Evolutionary conservation across 192 early-diverging fungal species (phyloP).

Genomic region (Umbelopsis isabellina): DNA sequence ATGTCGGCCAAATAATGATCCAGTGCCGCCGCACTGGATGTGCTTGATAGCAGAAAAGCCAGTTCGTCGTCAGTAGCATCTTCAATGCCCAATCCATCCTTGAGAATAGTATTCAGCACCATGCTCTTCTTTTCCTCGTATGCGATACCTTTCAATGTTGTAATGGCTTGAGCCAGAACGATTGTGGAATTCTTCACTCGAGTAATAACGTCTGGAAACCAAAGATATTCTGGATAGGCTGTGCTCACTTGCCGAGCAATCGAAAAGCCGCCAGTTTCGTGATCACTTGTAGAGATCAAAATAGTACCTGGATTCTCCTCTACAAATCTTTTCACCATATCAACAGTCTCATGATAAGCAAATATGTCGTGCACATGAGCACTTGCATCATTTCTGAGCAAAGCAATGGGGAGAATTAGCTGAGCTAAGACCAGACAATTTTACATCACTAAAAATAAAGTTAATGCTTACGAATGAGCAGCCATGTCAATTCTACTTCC

Average conservation of each 20-base stretch:
- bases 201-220: slow-evolving; percentile 76
- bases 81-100: slow-evolving; percentile 67
- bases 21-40: slow-evolving; percentile 39
- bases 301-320: slow-evolving; percentile 81
- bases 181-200: slow-evolving; percentile 74
- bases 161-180: slow-evolving; percentile 50
- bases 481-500: slow-evolving; percentile 97
- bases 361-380: slow-evolving; percentile 92
- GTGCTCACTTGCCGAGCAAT: slow-evolving; percentile 72
- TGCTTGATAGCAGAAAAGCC: slow-evolving; percentile 42
- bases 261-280: slow-evolving; percentile 96
- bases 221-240: slow-evolving; percentile 86
- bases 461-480: slow-evolving; percentile 67
- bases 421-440: not conserved
- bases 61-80: slow-evolving; percentile 72
- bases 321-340: slow-evolving; percentile 76
- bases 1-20: slow-evolving; percentile 55
- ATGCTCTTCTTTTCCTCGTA: slow-evolving; percentile 19
- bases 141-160: slow-evolving; percentile 23
- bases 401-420: slow-evolving; percentile 8
- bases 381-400: slow-evolving; percentile 84
- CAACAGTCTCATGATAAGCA: slow-evolving; percentile 82
- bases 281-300: slow-evolving; percentile 91
- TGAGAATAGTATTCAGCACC: slow-evolving; percentile 60
- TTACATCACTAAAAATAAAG: not conserved